Percentiles rank a stretch among this genome's conserved stretches.
Conservation (phyloP, 768 basidiomycete genomes). For the Mrakia frigida region DNA sequence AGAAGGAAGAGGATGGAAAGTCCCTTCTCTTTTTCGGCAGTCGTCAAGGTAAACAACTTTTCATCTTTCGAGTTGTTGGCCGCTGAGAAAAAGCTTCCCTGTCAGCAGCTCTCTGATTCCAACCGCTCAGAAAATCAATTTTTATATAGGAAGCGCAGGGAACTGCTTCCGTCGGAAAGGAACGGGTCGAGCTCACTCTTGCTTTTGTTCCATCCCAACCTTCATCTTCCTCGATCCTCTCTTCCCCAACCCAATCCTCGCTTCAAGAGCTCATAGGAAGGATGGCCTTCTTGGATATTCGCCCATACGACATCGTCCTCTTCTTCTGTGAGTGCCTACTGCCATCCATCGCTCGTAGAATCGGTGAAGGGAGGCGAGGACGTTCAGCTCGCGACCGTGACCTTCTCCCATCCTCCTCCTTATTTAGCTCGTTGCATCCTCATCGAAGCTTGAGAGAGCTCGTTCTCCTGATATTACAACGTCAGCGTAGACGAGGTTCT, state of each 20-base stretch:
- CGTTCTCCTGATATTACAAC: too few relatives aligned
- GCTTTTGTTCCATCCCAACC: background rate
- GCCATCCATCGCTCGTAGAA: background rate
- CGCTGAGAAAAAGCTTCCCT: too few relatives aligned
- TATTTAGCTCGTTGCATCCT: background rate
- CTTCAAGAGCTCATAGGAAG: background rate
- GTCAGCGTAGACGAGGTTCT: background rate
- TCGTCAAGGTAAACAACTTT: background rate
- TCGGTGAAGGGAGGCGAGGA: background rate
- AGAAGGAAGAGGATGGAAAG: background rate
- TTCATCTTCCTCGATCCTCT: background rate
- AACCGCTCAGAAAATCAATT: too few relatives aligned
- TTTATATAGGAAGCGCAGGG: too few relatives aligned
- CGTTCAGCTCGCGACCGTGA: background rate
- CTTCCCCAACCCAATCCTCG: background rate
- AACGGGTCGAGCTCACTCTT: background rate
- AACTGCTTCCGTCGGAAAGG: too few relatives aligned
- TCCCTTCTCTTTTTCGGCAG: background rate
- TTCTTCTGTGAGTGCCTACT: conserved; percentile 13
- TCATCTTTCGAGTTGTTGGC: too few relatives aligned
- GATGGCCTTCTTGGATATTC: background rate
- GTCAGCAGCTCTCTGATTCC: too few relatives aligned
- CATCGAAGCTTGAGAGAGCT: too few relatives aligned
- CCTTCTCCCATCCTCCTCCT: background rate
- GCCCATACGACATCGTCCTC: conserved; percentile 10